These are phyloP conservation scores for Stentor roeselii DNA, from an alignment of 73 alveolate genomes.

Conservation along the genomic window DNA sequence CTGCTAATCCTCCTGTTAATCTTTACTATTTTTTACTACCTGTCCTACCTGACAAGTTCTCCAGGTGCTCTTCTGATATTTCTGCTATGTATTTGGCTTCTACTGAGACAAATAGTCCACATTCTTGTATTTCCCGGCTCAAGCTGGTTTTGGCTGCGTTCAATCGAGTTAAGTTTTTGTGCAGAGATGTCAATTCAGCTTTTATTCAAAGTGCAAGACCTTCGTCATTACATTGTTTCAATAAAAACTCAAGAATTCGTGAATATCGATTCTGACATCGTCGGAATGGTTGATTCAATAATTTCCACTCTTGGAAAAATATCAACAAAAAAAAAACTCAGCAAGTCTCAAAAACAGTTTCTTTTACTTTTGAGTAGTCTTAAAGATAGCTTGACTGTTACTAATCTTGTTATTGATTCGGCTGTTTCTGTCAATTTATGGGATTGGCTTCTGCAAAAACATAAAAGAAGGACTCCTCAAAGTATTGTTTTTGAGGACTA, in stretches of 20 bases:
- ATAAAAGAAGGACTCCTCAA: neutral
- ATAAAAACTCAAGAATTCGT: neutral
- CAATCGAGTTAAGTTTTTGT: constrained; percentile 13
- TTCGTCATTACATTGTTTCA: neutral
- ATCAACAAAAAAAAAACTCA: neutral
- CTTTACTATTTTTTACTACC: neutral
- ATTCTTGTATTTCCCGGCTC: constrained; percentile 49
- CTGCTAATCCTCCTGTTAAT: neutral
- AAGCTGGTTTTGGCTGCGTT: constrained; percentile 43
- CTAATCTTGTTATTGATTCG: neutral
- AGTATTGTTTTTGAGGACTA: neutral
- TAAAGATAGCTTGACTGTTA: neutral
- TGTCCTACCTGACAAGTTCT: neutral
- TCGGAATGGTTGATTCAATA: neutral
- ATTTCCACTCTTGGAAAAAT: neutral
- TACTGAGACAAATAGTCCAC: constrained; percentile 29
- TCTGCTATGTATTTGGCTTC: neutral
- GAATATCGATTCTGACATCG: neutral
- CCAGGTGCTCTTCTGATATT: neutral
- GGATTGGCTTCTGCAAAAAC: constrained; percentile 5
- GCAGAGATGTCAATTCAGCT: constrained; percentile 7
- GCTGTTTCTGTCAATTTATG: neutral
- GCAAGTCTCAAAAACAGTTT: neutral
- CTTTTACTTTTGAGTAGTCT: neutral
- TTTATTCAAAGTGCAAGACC: neutral